Base-by-base conservation (phyloP, 108 stramenopile genomes). In the Licmophora abbreviata region DNA sequence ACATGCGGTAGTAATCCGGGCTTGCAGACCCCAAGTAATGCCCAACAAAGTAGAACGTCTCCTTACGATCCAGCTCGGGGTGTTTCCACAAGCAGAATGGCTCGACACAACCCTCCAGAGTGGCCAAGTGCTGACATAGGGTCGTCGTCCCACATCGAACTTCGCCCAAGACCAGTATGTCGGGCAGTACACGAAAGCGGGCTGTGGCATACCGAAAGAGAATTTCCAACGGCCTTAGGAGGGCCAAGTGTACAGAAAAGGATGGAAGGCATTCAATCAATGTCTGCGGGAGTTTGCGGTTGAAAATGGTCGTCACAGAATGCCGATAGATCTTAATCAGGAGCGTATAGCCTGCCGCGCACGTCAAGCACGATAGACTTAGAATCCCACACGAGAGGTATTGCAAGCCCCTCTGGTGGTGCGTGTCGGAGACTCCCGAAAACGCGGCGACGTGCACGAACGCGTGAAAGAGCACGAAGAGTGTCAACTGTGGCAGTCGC, bases 41-140 rank as follows among this genome's bases (percentile, higher is more conserved):
- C 29, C 80, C 76, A 18, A 72, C 76, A 48, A 81, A 81, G 44
- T 71, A 81, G 44, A 81, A 81, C 0, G 76, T 64, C 38, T 81
- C 80, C 44, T 81, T 81, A 27, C 63, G 17, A 25, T 77, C 76
- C 0, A 81, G 59, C 54, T 77, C 76, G 6, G 76, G 76, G 53
- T 74, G 72, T 36, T 42, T 62, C 80, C 80, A 81, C 11, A 73
- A 63, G 53, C 80, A 81, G 50, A 81, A 77, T 38, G 80, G 80
- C 25, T 54, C 49, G 52, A 72, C 67, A 37, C 72, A 72, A 44
- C 68, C 76, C 18, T 54, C 31, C 2, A 78, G 28, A 11, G 55
- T 52, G 20, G 54, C 56, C 7, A 81, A 30, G 48, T 74, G 69
- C 12, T 70, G 57, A 41, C 76, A 74, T 27, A 81, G 30, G 41